These are phyloP conservation scores for Colletotrichum kahawae DNA, from an alignment of 2,329 filamentous ascomycete species.

Conservation along the genomic window DNA sequence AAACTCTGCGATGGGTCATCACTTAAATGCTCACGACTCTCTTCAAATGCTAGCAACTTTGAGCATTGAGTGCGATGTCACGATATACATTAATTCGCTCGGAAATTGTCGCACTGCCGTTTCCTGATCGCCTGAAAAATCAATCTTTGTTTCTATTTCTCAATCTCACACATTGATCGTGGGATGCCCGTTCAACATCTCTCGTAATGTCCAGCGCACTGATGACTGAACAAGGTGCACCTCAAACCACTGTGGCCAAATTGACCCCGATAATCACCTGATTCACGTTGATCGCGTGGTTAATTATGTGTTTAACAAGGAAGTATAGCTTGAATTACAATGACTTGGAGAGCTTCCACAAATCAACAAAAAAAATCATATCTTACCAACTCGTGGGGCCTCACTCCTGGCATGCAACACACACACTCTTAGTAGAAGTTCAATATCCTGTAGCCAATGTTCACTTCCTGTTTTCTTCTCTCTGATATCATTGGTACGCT, in stretches of 20 bases:
- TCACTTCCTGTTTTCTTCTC: background rate
- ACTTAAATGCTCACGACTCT: background rate
- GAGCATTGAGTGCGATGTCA: background rate
- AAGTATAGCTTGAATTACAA: background rate
- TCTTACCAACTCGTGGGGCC: background rate
- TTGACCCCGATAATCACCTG: background rate
- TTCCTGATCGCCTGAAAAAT: background rate
- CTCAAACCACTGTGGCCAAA: background rate
- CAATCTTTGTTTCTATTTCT: accelerated
- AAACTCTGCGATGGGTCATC: background rate
- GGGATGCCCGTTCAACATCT: background rate
- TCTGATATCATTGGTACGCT: background rate
- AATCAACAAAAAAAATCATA: background rate
- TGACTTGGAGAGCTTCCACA: background rate
- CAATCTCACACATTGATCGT: background rate
- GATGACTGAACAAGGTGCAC: background rate
- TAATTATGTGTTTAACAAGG: background rate
- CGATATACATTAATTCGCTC: accelerated
- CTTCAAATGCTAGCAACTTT: accelerated
- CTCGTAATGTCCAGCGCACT: background rate
- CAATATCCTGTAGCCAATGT: background rate
- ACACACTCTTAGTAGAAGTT: background rate
- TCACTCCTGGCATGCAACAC: background rate
- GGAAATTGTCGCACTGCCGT: background rate
- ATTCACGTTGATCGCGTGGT: background rate